Evolutionary conservation across 73 alveolate genomes (phyloP), one percentile per base, ranked within the genome.

Genomic region (Paramecium biaurelia): DNA sequence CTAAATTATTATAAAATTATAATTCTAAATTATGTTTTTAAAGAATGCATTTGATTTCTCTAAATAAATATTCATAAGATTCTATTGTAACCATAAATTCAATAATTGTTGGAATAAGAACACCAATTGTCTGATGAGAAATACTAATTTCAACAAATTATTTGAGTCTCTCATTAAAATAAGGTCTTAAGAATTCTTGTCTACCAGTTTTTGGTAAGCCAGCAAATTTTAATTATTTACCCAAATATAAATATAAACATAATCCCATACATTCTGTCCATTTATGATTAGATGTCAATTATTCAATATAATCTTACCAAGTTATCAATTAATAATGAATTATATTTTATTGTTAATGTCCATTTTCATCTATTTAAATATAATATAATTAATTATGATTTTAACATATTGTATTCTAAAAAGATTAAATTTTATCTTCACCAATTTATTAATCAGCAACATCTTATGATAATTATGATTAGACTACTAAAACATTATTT

Each of bases 211-310:
- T 38, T 24, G 70, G 74, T 9, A 79, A 26, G 0, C 90, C 90
- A 43, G 70, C 70, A 47, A 79, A 79, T 79, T 47, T 41, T 30
- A 30, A 43, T 7, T 79, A 12, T 45, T 45, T 79, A n/a, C 90
- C 90, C 28, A 23, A 43, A 45, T 79, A 79, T 24, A 79, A 20
- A 41, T 79, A 43, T 5, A 79, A 45, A 43, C 70, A 47, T 45
- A 79, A 18, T 18, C 47, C 70, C 56, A 79, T 30, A 79, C 90
- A 79, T 42, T 79, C 70, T 38, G 45, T 79, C 90, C 90, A 79
- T 18, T 42, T 26, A 21, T 14, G 56, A 41, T 79, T 79, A 21
- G 42, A 30, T 3, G 37, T 79, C 32, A 79, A 47, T 43, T 79
- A 41, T 45, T 79, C 34, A 30, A 47, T 47, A 45, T 79, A 79